Conservation (phyloP, 208 protist species). For the Angomonas desouzai region DNA sequence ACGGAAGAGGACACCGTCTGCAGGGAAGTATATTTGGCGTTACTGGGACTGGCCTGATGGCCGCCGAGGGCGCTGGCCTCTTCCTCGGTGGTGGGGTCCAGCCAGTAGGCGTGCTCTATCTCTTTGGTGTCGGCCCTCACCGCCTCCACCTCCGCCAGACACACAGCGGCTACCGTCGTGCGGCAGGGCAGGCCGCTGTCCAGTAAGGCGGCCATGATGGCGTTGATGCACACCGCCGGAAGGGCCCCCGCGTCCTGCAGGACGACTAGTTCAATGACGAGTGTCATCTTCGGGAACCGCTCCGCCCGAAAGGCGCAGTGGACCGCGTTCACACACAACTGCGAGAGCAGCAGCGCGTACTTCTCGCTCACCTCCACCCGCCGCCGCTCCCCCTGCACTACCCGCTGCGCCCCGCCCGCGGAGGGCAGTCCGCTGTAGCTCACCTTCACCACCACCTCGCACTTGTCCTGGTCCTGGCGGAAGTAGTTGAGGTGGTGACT, state of each 20-base stretch:
- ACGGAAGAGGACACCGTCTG: conserved; percentile 32
- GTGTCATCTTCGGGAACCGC: conserved; percentile 52
- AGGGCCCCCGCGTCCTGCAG: conserved; percentile 72
- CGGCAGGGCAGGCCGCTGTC: conserved; percentile 80
- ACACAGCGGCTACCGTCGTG: conserved; percentile 74
- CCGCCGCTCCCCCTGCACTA: conserved; percentile 31
- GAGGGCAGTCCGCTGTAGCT: conserved; percentile 15
- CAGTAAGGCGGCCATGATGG: conserved; percentile 77
- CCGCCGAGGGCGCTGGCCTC: conserved; percentile 30
- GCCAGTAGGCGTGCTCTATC: conserved; percentile 23
- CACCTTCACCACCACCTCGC: conserved; percentile 16
- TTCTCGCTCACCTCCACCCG: conserved; percentile 46
- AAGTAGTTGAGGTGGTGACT: conserved; percentile 1
- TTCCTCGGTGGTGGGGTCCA: conserved; percentile 64
- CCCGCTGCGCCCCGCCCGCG: conserved; percentile 50
- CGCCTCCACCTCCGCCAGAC: neutral
- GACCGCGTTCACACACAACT: conserved; percentile 30
- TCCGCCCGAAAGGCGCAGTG: conserved; percentile 50
- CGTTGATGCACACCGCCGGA: conserved; percentile 66
- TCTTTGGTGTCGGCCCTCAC: neutral
- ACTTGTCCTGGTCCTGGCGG: conserved; percentile 18
- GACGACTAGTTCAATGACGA: conserved; percentile 63
- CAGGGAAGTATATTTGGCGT: neutral
- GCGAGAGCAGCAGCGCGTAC: conserved; percentile 17
- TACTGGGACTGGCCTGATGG: neutral